Percentiles rank a stretch among this genome's conserved stretches.
Conservation (phyloP, 768 basidiomycete genomes). For the Austroboletus eburneus region DNA sequence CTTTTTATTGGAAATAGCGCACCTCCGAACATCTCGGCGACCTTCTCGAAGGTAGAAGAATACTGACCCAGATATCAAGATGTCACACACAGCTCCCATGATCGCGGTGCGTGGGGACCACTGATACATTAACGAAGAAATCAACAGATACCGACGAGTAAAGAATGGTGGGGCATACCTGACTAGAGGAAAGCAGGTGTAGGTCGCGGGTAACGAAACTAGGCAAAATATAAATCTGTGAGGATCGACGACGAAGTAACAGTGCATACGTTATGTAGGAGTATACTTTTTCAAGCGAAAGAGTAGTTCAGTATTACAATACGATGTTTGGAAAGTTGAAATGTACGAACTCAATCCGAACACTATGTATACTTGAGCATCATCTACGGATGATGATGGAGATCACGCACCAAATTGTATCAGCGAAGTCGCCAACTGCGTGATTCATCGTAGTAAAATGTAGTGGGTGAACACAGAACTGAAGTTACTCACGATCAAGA, state of each 20-base stretch:
- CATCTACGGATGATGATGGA: not conserved
- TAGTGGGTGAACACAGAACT: not conserved
- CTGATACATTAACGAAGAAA: not conserved
- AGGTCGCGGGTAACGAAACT: not conserved
- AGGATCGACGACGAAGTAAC: not conserved
- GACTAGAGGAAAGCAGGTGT: not conserved
- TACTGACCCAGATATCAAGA: constrained; percentile 17
- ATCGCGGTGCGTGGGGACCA: constrained; percentile 28
- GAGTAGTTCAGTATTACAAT: not conserved
- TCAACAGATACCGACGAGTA: not conserved
- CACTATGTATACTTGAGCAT: not conserved
- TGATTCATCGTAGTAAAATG: not conserved
- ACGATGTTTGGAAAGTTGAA: too few species aligned
- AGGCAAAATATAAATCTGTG: not conserved
- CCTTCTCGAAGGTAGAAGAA: constrained; percentile 21
- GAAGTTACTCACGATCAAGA: constrained; percentile 6
- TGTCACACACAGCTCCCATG: constrained; percentile 9
- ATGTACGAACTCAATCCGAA: constrained; percentile 6
- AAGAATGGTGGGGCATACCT: not conserved
- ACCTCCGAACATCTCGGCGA: constrained; percentile 8
- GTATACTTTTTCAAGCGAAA: not conserved
- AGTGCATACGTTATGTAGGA: not conserved
- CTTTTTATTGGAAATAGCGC: not conserved
- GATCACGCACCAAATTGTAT: constrained; percentile 5
- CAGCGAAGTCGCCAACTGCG: not conserved